These are phyloP conservation scores for Chlorella sorokiniana DNA, from an alignment of 139 green algal species.

Conservation along the genomic window DNA sequence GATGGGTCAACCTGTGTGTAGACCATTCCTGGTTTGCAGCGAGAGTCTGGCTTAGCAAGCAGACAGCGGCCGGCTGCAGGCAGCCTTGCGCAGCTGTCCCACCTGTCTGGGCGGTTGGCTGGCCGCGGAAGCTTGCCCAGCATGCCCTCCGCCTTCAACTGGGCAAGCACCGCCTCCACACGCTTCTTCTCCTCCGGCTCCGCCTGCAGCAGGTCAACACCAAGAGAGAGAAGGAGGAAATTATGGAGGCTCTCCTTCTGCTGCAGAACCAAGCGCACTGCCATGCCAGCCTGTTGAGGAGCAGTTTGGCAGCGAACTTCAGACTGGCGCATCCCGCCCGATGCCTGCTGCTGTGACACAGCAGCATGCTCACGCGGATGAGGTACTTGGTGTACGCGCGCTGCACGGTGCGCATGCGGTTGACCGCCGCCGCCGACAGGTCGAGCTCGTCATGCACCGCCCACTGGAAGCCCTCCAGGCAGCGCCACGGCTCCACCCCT, in stretches of 20 bases:
- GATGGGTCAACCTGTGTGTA: too few species aligned
- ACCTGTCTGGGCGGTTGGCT: not conserved
- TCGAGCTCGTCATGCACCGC: not conserved
- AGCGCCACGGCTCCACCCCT: slow-evolving; percentile 42
- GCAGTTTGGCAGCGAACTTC: too few species aligned
- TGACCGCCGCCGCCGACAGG: not conserved
- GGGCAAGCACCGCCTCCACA: not conserved
- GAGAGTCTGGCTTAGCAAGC: not conserved
- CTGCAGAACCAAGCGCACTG: too few species aligned
- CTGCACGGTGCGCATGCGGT: not conserved
- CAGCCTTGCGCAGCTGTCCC: not conserved
- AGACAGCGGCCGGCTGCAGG: not conserved
- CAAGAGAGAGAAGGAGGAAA: too few species aligned
- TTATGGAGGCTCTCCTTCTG: too few species aligned
- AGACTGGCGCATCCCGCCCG: too few species aligned
- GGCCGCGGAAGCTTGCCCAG: not conserved
- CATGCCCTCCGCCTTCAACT: not conserved
- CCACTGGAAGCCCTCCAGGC: slow-evolving; percentile 13
- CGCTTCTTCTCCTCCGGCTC: slow-evolving; percentile 27
- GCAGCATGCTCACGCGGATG: slow-evolving; percentile 10
- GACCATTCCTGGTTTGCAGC: not conserved
- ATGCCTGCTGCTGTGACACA: too few species aligned
- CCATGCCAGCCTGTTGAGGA: too few species aligned
- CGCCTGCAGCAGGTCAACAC: not conserved
- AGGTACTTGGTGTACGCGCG: slow-evolving; percentile 3